Evolutionary conservation across 768 basidiomycete species (phyloP).

Genomic region (Boletus tylopilopsis): DNA sequence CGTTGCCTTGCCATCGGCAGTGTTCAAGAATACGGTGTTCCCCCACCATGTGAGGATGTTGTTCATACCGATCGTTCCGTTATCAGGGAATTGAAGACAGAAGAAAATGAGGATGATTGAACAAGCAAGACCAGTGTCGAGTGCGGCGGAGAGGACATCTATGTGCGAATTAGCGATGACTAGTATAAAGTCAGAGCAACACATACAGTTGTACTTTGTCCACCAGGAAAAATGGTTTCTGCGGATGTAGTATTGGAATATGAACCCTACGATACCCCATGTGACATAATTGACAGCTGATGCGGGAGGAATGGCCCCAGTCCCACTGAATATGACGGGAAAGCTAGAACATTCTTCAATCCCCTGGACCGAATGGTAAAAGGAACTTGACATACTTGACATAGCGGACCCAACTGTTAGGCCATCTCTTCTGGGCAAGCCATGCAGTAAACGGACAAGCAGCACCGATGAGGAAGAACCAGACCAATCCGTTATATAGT

Average conservation of each 20-base stretch:
- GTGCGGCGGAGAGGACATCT: constrained; percentile 67
- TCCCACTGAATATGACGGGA: constrained; percentile 55
- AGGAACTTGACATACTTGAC: constrained; percentile 48
- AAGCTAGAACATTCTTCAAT: constrained; percentile 30
- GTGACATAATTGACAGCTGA: constrained; percentile 62
- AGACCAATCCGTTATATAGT: constrained; percentile 56
- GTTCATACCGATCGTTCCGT: constrained; percentile 55
- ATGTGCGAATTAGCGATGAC: not conserved
- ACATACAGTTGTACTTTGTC: constrained; percentile 48
- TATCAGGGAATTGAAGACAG: constrained; percentile 56
- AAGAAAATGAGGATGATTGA: constrained; percentile 57
- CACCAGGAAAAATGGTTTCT: constrained; percentile 66
- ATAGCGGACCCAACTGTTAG: constrained; percentile 60
- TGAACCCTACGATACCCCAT: constrained; percentile 63
- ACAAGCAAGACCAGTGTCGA: constrained; percentile 67
- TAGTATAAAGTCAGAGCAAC: constrained; percentile 7
- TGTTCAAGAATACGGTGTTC: constrained; percentile 41
- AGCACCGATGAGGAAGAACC: constrained; percentile 80
- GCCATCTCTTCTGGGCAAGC: constrained; percentile 53
- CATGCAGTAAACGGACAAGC: constrained; percentile 56
- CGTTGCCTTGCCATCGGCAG: constrained; percentile 25
- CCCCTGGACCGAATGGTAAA: not conserved
- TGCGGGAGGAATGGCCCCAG: constrained; percentile 61
- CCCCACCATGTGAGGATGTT: constrained; percentile 70
- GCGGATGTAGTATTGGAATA: constrained; percentile 63